These are phyloP conservation scores for Microcera coccophila DNA, from an alignment of 2,329 filamentous ascomycete species.

Conservation along the genomic window DNA sequence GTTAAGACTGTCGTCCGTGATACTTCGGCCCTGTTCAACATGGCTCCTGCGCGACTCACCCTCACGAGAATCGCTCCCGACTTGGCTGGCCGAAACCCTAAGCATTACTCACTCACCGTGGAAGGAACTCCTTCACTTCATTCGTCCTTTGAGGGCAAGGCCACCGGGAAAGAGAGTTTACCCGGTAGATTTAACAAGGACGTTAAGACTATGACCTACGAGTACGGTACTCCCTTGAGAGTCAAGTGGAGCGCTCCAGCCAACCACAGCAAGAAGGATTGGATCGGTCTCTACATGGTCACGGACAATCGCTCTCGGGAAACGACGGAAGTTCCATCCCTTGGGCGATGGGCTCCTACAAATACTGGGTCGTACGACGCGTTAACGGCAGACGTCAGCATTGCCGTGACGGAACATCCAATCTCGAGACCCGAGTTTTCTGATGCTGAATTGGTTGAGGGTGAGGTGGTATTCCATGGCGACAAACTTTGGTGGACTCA, in stretches of 20 bases:
- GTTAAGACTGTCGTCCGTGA: constrained; percentile 86
- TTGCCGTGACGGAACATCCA: constrained; percentile 64
- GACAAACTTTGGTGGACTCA: constrained; percentile 98
- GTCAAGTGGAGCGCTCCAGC: constrained; percentile 87
- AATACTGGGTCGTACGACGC: constrained; percentile 74
- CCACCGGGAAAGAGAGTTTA: constrained; percentile 70
- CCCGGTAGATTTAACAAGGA: constrained; percentile 64
- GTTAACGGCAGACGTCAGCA: constrained; percentile 68
- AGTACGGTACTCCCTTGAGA: constrained; percentile 86
- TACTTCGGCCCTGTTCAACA: constrained; percentile 81
- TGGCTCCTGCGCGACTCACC: constrained; percentile 80
- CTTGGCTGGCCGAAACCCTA: constrained; percentile 72
- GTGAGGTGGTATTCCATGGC: constrained; percentile 82
- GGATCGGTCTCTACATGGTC: constrained; percentile 95
- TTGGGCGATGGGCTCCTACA: constrained; percentile 85
- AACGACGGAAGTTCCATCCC: constrained; percentile 75
- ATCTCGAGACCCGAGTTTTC: constrained; percentile 49
- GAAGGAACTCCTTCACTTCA: constrained; percentile 58
- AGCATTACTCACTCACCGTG: constrained; percentile 74
- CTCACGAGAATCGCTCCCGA: constrained; percentile 77
- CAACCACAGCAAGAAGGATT: constrained; percentile 86
- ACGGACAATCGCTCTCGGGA: constrained; percentile 88
- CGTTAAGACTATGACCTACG: constrained; percentile 72
- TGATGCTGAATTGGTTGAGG: constrained; percentile 60
- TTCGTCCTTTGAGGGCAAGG: constrained; percentile 52